A percentile compares a stretch with the other conserved stretches of the same genome.
phyloP scores from a whole-genome alignment of 1,139 yeast genomes.

The Blastobotrys capitulatus region DNA sequence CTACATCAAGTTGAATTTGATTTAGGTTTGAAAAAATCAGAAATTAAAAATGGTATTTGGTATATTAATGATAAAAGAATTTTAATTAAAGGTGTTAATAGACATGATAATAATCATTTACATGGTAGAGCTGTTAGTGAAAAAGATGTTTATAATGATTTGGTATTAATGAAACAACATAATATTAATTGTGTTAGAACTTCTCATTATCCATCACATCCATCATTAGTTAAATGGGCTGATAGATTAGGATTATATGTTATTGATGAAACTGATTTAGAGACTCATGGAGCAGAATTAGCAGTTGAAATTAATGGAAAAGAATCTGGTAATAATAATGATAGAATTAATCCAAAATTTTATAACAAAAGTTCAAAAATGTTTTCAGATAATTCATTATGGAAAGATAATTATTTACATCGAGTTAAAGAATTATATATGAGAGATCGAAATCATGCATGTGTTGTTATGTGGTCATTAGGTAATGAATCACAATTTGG shows the following conservation, averaged over 20 bases:
- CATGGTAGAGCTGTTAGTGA: constrained; percentile 35
- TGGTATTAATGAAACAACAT: constrained; percentile 33
- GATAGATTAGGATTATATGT: constrained; percentile 31
- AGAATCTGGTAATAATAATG: constrained; percentile 1
- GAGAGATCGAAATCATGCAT: constrained; percentile 35
- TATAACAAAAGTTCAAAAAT: constrained; percentile 16
- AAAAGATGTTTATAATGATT: constrained; percentile 31
- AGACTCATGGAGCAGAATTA: constrained; percentile 31
- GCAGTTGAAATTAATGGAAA: background rate
- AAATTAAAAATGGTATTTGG: constrained; percentile 29
- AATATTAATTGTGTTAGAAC: constrained; percentile 37
- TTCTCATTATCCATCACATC: constrained; percentile 35
- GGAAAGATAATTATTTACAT: constrained; percentile 35
- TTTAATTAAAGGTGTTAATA: constrained; percentile 32
- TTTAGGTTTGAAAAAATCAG: constrained; percentile 34
- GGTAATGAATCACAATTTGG: constrained; percentile 38
- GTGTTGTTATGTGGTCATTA: constrained; percentile 37
- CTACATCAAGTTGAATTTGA: constrained; percentile 24
- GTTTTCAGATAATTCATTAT: constrained; percentile 32
- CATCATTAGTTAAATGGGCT: constrained; percentile 22
- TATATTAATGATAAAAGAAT: constrained; percentile 32
- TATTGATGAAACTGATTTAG: constrained; percentile 38
- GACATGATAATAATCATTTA: constrained; percentile 35
- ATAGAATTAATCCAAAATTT: constrained; percentile 17
- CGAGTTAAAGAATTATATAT: constrained; percentile 32